Conservation (phyloP, 768 basidiomycete species). For the Cystobasidium tubakii region DNA sequence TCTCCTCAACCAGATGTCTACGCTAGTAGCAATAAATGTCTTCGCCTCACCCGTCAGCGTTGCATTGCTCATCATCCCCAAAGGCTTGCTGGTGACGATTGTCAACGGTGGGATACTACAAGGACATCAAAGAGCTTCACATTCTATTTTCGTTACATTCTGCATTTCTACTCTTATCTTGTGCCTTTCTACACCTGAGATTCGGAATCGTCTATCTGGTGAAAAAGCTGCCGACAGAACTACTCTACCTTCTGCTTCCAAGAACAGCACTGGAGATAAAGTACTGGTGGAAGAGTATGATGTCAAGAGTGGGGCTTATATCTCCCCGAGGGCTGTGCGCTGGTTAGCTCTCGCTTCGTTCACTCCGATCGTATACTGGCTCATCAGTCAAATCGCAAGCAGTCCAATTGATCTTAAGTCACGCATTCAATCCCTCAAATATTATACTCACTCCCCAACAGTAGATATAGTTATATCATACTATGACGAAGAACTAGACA, state of each 20-base stretch:
- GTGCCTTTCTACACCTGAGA: background rate
- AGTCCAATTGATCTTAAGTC: background rate
- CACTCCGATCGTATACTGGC: background rate
- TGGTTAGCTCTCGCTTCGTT: background rate
- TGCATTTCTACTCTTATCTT: background rate
- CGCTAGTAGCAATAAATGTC: background rate
- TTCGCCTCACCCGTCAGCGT: background rate
- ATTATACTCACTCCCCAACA: constrained; percentile 3
- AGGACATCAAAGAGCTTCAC: constrained; percentile 6
- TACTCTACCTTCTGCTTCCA: background rate
- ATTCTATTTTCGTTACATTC: background rate
- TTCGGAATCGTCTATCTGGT: background rate
- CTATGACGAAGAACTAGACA: constrained; percentile 21
- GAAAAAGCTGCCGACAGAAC: background rate
- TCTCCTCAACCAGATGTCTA: background rate
- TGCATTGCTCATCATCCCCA: background rate
- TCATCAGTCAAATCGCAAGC: background rate
- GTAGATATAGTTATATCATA: constrained; percentile 31
- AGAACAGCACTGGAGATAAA: background rate
- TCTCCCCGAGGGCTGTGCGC: background rate
- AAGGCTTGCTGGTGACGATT: constrained; percentile 1
- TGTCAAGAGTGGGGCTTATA: background rate
- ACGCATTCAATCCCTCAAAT: background rate
- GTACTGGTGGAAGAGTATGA: background rate
- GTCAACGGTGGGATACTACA: constrained; percentile 3